A percentile compares a stretch with the other conserved stretches of the same genome.
These are phyloP conservation scores for Leptodermis oblonga DNA, from an alignment of 257 asterid genomes.

Conservation along the genomic window DNA sequence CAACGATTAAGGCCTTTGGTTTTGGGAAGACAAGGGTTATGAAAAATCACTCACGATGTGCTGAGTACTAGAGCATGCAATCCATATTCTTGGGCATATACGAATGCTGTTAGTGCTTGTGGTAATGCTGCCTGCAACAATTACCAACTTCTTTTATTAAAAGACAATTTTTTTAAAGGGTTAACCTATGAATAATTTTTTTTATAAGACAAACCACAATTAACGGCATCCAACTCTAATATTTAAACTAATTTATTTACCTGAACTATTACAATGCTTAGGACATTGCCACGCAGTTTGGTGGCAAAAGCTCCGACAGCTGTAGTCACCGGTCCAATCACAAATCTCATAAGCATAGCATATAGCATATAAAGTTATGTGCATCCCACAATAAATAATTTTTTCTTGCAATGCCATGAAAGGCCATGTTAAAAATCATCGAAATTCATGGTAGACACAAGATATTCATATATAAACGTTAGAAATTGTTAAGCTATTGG, in stretches of 20 bases:
- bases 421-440: constrained; percentile 38
- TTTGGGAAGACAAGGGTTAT: constrained; percentile 21
- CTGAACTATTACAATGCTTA: constrained; percentile 51
- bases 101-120: constrained; percentile 43
- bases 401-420: constrained; percentile 79
- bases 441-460: too few relatives aligned
- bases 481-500: too few relatives aligned
- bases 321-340: constrained; percentile 46
- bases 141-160: too few relatives aligned
- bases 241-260: constrained; percentile 18
- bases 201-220: too few relatives aligned
- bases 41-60: constrained; percentile 43
- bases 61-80: constrained; percentile 52
- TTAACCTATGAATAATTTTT: too few relatives aligned
- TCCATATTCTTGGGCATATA: constrained; percentile 52
- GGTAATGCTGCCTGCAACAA: constrained; percentile 54
- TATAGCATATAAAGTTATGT: constrained; percentile 33
- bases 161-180: too few relatives aligned
- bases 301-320: constrained; percentile 42
- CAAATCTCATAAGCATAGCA: constrained; percentile 56
- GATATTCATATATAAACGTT: too few relatives aligned
- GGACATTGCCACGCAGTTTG: constrained; percentile 45
- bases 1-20: too few relatives aligned
- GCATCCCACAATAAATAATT: constrained; percentile 47
- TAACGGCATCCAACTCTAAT: too few relatives aligned